Base-by-base conservation (phyloP, 2,329 filamentous ascomycete genomes). In the Exophiala dermatitidis region DNA sequence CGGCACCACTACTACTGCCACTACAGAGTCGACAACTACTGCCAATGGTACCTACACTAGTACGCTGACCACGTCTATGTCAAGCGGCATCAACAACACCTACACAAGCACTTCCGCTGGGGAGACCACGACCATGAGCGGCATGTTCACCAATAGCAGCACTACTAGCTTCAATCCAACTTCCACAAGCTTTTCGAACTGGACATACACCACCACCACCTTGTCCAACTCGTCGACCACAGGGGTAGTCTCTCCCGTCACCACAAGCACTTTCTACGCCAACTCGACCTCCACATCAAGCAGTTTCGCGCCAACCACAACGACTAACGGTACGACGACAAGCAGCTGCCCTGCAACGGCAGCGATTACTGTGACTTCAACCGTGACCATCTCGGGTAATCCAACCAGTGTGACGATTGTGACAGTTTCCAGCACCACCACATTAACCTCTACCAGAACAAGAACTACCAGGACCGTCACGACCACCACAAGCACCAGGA, bases 211-310 rank as follows among this genome's bases (percentile, higher is more conserved):
- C 38, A 41, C 38, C 38, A 4, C 38, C 12, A 26, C 38, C 19
- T 3, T 28, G 38, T 26, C 5, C 33, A 34, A 41, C 38, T 41
- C 38, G 19, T 49, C 46, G 4, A 43, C 19, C 36, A 43, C 34
- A 28, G 9, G 8, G 6, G 28, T 45, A 4, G 42, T 45, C 28
- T 31, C 42, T 45, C 19, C 46, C 26, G 37, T 42, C 7, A 46
- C 40, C 34, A 50, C 52, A 44, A 50, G 48, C 31, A 49, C 32
- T 26, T 33, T 33, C 19, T 34, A 12, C 40, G 33, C 42, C 34
- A 54, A 50, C 34, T 41, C 43, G 4, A 50, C 41, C 31, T 42
- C 42, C 30, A 56, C 44, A 33, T 54, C 52, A 4, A 50, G 12
- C 38, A 28, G 38, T 26, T 41, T 4, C 9, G 48, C 40, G 28